These are phyloP conservation scores for Nakazawaea ernobii DNA, from an alignment of 805 yeast species.

Conservation along the genomic window DNA sequence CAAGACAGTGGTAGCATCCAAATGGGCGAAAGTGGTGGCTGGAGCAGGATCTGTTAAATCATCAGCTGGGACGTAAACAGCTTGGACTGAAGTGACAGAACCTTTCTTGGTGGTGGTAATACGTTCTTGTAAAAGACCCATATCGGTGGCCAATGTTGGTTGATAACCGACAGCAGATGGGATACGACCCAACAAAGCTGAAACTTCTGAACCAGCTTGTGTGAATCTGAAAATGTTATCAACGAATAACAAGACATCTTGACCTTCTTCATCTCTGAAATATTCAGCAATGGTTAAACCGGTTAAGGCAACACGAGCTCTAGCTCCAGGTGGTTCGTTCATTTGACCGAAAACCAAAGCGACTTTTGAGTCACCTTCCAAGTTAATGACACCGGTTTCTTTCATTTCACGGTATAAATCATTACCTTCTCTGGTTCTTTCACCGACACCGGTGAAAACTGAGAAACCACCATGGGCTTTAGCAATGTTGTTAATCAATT, in stretches of 20 bases:
- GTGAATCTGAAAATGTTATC: constrained; percentile 99
- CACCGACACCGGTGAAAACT: constrained; percentile 99
- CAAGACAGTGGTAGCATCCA: constrained; percentile 99
- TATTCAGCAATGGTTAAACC: constrained; percentile 99
- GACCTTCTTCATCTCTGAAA: constrained; percentile 99
- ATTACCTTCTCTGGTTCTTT: constrained; percentile 99
- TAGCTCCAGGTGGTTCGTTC: constrained; percentile 99
- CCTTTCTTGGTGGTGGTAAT: constrained; percentile 99
- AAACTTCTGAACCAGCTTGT: constrained; percentile 99
- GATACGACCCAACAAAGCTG: constrained; percentile 99
- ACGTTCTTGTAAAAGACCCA: constrained; percentile 99
- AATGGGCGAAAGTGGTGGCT: constrained; percentile 99
- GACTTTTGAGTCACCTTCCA: constrained; percentile 99
- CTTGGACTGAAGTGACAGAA: constrained; percentile 99
- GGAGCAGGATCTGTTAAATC: constrained; percentile 99
- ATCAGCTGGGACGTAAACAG: constrained; percentile 99
- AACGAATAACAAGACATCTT: constrained; percentile 98
- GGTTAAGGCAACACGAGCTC: constrained; percentile 99
- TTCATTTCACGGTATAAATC: constrained; percentile 99
- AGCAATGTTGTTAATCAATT: constrained; percentile 98
- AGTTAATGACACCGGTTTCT: constrained; percentile 99
- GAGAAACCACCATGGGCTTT: constrained; percentile 99
- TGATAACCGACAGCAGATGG: constrained; percentile 99
- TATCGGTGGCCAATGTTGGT: constrained; percentile 99
- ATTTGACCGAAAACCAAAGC: constrained; percentile 99